Conservation (phyloP, 225 moss, liverwort and hornwort species). For the Marchantia paleacea region DNA sequence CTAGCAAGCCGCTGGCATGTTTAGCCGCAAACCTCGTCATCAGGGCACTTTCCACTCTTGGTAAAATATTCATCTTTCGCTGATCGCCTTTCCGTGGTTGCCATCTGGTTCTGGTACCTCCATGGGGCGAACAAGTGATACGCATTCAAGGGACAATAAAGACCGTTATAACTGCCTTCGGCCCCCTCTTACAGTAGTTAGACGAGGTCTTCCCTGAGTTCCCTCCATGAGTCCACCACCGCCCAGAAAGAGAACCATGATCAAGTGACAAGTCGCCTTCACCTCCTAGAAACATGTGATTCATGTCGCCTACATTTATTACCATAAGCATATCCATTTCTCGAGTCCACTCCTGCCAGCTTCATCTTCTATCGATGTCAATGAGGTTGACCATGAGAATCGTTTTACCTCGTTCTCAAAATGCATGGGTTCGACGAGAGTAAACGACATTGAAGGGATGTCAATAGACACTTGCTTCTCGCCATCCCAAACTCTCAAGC, state of each 20-base stretch:
- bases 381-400: not conserved
- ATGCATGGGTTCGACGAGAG: not conserved
- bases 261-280: not conserved
- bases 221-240: not conserved
- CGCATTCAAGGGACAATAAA: constrained; percentile 9
- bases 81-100: not conserved
- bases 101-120: not conserved
- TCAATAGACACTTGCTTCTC: too few species aligned
- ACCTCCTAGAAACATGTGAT: not conserved
- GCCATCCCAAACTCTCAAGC: too few species aligned
- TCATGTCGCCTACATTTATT: not conserved
- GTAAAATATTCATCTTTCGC: not conserved
- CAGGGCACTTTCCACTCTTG: not conserved
- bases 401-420: not conserved
- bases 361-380: not conserved
- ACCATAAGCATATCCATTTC: not conserved
- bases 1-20: not conserved
- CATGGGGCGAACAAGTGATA: constrained; percentile 10
- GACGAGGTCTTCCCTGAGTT: not conserved
- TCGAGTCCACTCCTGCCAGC: not conserved
- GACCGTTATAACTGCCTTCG: constrained; percentile 19
- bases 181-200: not conserved
- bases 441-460: too few species aligned
- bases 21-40: not conserved
- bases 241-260: not conserved